Conservation (phyloP, 106 monocot species). For the Vanilla planifolia region DNA sequence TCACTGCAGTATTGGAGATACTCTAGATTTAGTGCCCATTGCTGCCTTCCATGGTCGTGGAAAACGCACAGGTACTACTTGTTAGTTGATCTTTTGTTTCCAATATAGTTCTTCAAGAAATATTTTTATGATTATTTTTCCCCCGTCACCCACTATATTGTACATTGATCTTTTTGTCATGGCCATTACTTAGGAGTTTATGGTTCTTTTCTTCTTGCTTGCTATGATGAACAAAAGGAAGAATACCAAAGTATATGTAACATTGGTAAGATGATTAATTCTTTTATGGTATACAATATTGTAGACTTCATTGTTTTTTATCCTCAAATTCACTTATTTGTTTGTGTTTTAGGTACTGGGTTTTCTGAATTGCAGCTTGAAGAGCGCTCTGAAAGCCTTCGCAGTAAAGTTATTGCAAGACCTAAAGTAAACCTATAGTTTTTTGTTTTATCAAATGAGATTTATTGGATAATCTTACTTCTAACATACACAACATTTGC, state of each 20-base stretch:
- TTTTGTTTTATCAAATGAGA: no score
- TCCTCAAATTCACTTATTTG: slow-evolving; percentile 1
- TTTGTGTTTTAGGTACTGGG: slow-evolving; percentile 64
- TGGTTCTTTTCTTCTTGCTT: slow-evolving; percentile 98
- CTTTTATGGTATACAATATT: neutral
- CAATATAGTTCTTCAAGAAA: neutral
- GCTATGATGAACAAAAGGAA: slow-evolving; percentile 94
- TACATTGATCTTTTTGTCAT: slow-evolving; percentile 1
- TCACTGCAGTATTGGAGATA: slow-evolving; percentile 74
- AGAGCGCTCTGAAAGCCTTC: slow-evolving; percentile 76
- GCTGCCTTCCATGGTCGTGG: slow-evolving; percentile 97
- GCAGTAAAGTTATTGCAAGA: slow-evolving; percentile 60
- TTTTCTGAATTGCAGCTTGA: slow-evolving; percentile 90
- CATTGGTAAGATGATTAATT: slow-evolving; percentile 47
- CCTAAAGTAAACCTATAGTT: slow-evolving; percentile 74
- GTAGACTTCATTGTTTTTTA: neutral
- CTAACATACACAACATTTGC: slow-evolving; percentile 15
- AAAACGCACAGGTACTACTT: slow-evolving; percentile 75
- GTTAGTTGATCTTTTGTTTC: neutral
- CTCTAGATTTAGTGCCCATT: slow-evolving; percentile 97
- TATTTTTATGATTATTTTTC: neutral
- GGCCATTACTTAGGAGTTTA: slow-evolving; percentile 53
- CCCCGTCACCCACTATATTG: neutral
- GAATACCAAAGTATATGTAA: slow-evolving; percentile 97
- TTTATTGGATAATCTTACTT: neutral